Evolutionary conservation across 257 asterid species (phyloP), one percentile per base, ranked within the genome.

Genomic region (Solanum etuberosum): DNA sequence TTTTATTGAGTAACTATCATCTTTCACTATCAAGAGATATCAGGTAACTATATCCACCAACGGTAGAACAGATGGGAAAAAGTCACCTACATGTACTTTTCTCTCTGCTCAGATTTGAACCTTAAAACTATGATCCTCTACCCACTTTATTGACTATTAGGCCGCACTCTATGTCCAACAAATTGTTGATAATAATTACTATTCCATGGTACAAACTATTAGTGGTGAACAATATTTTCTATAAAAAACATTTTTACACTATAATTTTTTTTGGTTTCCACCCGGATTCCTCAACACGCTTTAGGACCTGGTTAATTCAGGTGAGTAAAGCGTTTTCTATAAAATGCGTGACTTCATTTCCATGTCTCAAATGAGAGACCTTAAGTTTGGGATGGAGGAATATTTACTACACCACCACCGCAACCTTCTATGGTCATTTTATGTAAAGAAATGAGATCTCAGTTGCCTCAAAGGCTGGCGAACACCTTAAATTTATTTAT

Each of bases 1-100:
- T 6, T 18, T 54, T 6, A 54, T 54, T 54, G 21, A 48, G 21
- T 48, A 6, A 54, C 4, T 2, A 18, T 54, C 6, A 54, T 6
- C 0, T 18, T 54, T 0, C 1, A 54, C 23, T 0, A 48, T 3
- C 1, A 54, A 54, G 2, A 54, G 0, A 6, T 51, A 16, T 3
- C 23, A 51, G 1, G 0, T 18, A 54, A 18, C n/a, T 18, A 18
- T 54, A 54, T 54, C 5, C 9, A 51, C 1, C 9, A 59, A 59
- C 0, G 3, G 29, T 59, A 23, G 68, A 59, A 2, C 4, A 59
- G 3, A 59, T 59, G 14, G 23, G 14, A 59, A 59, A 23, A 59
- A 11, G 27, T 21, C 68, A 59, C 29, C 68, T 8, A 23, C 3
- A 1, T 21, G 29, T 59, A 59, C 12, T 23, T 9, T 10, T 59